Evolutionary conservation across 345 rosid species (phyloP), one percentile per base, ranked within the genome.

Genomic region (Eucalyptus camaldulensis): DNA sequence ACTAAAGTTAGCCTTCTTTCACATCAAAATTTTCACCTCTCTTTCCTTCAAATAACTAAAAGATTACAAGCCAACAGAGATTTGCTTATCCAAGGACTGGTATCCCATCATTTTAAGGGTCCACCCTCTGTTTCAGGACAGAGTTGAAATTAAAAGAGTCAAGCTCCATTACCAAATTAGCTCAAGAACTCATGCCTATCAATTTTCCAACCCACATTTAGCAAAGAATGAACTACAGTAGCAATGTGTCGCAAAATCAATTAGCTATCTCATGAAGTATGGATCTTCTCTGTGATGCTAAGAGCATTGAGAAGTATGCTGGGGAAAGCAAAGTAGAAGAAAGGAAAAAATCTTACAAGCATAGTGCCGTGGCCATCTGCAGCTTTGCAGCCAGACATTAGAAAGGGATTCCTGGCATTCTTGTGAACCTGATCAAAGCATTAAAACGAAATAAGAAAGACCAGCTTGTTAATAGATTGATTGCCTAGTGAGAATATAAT

Each of bases 361-460:
- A 98, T 95, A 67, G 93, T 92, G 87, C 99, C 99, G 87, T 92
- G 90, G 80, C 99, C 99, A 94, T 98, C 99, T 6, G 99, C 99
- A 60, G 96, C 97, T 93, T 96, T 98, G 91, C 99, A 97, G 54
- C 99, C 99, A 87, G 99, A 96, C 99, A 97, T 97, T 44, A 98
- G 89, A 93, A 98, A 98, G 69, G 99, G 99, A 65, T 92, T 90
- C 92, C 92, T 92, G 10, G 96, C 87, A 93, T 96, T 91, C 94
- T 98, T 98, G 92, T 92, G 95, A 88, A 96, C 98, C 99, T 98
- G 90, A 94, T 72, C 69, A 53, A 25, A 13, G 47, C 10, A 10
- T 53, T 80, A 72, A 88, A 29, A 49, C 40, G 62, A 90, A 88
- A 67, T 58, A 47, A 60, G 85, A 17, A 85, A 40, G 62, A 88